Conservation (phyloP, 768 basidiomycete genomes). For the Lepiota brunneoincarnata region DNA sequence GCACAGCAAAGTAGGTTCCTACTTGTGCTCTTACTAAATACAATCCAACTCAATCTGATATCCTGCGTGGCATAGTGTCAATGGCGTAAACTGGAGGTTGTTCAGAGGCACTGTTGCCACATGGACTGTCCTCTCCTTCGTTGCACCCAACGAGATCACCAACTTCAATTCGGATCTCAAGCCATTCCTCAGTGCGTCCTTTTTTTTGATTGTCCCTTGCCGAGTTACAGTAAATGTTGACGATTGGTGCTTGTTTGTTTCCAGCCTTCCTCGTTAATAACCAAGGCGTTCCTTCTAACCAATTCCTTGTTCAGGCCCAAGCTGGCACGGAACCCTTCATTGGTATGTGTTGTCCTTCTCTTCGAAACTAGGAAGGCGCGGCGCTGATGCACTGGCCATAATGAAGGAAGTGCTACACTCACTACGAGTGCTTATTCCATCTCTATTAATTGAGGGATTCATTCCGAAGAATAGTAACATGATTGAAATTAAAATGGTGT, state of each 20-base stretch:
- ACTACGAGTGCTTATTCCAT: constrained; percentile 28
- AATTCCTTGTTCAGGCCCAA: constrained; percentile 33
- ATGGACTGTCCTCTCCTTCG: constrained; percentile 33
- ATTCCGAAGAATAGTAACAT: no score
- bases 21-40: neutral
- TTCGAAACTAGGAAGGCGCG: neutral
- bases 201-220: neutral
- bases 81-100: constrained; percentile 27
- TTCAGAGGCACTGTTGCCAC: constrained; percentile 30
- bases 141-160: constrained; percentile 31
- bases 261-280: constrained; percentile 26
- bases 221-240: neutral
- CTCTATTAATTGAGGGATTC: constrained; percentile 24
- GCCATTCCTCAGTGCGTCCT: constrained; percentile 27
- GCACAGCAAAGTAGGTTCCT: constrained; percentile 23
- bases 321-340: constrained; percentile 33
- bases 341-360: constrained; percentile 16
- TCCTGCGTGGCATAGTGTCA: constrained; percentile 13
- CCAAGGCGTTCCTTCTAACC: constrained; percentile 28
- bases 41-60: neutral
- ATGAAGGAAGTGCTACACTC: constrained; percentile 28
- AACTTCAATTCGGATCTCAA: constrained; percentile 32
- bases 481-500: no score
- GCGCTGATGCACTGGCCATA: neutral
- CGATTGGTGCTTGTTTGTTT: neutral